Evolutionary conservation across 768 basidiomycete species (phyloP).

Genomic region (Termitomyces sp.): DNA sequence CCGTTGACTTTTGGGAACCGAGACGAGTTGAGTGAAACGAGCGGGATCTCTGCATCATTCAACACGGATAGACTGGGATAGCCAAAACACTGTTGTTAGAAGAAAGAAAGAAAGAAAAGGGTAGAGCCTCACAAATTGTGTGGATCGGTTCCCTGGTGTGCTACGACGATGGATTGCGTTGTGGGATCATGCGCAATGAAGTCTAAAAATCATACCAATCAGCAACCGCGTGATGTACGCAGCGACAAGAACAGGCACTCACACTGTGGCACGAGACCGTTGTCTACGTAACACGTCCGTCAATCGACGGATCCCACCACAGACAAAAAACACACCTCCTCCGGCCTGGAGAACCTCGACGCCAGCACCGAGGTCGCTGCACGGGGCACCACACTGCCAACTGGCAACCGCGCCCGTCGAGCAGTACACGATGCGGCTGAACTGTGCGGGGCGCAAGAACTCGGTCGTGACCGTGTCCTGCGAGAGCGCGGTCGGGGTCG

Average conservation of each 20-base stretch:
- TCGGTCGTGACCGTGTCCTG: not conserved
- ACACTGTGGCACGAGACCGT: constrained; percentile 9
- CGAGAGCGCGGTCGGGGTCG: not conserved
- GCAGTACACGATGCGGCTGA: constrained; percentile 33
- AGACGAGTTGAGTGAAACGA: constrained; percentile 22
- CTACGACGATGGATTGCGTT: constrained; percentile 29
- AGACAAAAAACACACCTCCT: constrained; percentile 22
- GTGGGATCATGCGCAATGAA: constrained; percentile 31
- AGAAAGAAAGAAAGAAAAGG: too few species aligned
- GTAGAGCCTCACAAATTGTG: constrained; percentile 4
- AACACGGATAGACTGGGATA: constrained; percentile 24
- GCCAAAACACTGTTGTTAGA: not conserved
- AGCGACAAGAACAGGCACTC: not conserved
- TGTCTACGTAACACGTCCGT: constrained; percentile 1
- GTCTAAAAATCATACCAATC: constrained; percentile 12
- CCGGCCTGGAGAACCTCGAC: constrained; percentile 23
- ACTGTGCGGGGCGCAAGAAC: constrained; percentile 26
- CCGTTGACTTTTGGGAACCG: constrained; percentile 23
- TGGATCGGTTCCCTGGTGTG: constrained; percentile 35
- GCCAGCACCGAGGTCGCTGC: constrained; percentile 20
- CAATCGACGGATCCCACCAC: not conserved
- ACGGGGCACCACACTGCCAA: constrained; percentile 29
- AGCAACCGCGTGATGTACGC: not conserved
- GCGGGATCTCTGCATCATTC: constrained; percentile 27
- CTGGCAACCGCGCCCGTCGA: constrained; percentile 22